Percentiles rank a stretch among this genome's conserved stretches.
These are phyloP conservation scores for Arctium minus DNA, from an alignment of 129 eudicot genomes.

Conservation along the genomic window DNA sequence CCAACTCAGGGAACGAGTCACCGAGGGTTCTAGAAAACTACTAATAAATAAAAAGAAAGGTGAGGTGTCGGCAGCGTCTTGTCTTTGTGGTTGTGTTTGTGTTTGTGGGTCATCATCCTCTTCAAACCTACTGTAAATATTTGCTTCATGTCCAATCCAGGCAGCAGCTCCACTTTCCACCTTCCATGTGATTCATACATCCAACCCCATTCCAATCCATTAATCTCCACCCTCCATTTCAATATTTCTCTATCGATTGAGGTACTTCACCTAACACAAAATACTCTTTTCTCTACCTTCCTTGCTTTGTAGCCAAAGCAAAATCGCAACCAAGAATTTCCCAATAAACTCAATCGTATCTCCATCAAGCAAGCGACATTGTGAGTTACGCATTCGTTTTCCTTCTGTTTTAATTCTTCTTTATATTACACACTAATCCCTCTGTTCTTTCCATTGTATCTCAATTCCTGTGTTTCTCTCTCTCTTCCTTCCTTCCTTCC, in stretches of 20 bases:
- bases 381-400: slow-evolving; percentile 23
- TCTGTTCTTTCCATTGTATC: slow-evolving; percentile 8
- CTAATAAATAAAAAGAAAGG: neutral
- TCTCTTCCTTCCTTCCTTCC: neutral
- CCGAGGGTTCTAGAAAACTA: neutral
- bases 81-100: neutral
- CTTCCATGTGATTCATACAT: slow-evolving; percentile 1
- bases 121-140: slow-evolving; percentile 22
- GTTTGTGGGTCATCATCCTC: slow-evolving; percentile 9
- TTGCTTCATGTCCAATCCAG: slow-evolving; percentile 27
- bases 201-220: slow-evolving; percentile 9
- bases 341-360: neutral
- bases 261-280: slow-evolving; percentile 8
- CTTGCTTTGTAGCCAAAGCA: slow-evolving; percentile 3
- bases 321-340: neutral
- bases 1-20: neutral
- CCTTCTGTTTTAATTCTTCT: slow-evolving; percentile 3
- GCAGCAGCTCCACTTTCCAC: slow-evolving; percentile 4
- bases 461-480: neutral
- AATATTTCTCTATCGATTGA: slow-evolving; percentile 16
- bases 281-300: slow-evolving; percentile 3
- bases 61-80: slow-evolving; percentile 6
- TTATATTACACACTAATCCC: slow-evolving; percentile 7
- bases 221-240: slow-evolving; percentile 31
- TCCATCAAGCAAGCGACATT: slow-evolving; percentile 24